Percentiles rank a stretch among this genome's conserved stretches.
Evolutionary conservation across 2,329 filamentous ascomycete species (phyloP).

Genomic region (Cercospora canescens): DNA sequence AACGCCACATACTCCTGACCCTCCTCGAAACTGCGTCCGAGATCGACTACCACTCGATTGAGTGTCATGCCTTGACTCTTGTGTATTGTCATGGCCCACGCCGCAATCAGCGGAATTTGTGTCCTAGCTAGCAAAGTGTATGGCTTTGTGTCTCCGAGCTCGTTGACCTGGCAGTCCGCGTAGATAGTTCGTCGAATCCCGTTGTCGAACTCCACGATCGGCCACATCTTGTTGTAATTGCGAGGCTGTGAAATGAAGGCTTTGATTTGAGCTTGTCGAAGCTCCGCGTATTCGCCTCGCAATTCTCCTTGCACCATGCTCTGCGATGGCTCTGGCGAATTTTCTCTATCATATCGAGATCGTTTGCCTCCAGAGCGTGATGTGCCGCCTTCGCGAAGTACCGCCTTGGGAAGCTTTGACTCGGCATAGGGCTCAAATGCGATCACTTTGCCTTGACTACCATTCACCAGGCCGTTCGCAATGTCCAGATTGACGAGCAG

Average conservation of each 20-base stretch:
- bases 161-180: constrained; percentile 52
- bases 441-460: constrained; percentile 49
- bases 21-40: constrained; percentile 54
- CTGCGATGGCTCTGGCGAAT: constrained; percentile 15
- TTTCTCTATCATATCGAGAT: constrained; percentile 8
- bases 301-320: constrained; percentile 14
- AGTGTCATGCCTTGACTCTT: constrained; percentile 65
- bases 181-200: constrained; percentile 50
- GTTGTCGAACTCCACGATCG: constrained; percentile 57
- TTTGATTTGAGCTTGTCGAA: constrained; percentile 17
- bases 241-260: constrained; percentile 17
- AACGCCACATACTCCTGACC: constrained; percentile 66
- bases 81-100: constrained; percentile 65
- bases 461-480: constrained; percentile 46
- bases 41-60: constrained; percentile 57
- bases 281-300: constrained; percentile 17
- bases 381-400: constrained; percentile 2
- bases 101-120: constrained; percentile 61
- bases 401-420: constrained; percentile 21
- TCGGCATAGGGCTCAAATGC: constrained; percentile 34
- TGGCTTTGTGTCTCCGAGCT: constrained; percentile 49
- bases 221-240: constrained; percentile 35
- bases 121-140: constrained; percentile 55
- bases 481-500: constrained; percentile 54
- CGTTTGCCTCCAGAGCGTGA: constrained; percentile 2